phyloP scores from a whole-genome alignment of 805 yeast genomes.

The Monosporozyma aerobia region DNA sequence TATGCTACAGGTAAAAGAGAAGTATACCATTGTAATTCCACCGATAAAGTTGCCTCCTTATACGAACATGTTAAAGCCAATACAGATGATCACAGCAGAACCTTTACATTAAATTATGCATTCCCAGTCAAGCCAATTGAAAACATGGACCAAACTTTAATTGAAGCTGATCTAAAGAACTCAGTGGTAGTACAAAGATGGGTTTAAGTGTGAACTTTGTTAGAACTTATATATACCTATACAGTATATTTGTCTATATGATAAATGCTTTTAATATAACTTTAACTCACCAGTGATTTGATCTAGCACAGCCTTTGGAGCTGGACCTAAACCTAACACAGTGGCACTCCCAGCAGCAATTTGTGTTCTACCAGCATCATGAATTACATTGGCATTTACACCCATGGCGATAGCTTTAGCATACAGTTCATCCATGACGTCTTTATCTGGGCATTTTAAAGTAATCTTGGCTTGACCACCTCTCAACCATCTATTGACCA shows the following conservation, averaged over 20 bases:
- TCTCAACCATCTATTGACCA: slow-evolving; percentile 67
- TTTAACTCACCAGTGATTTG: slow-evolving; percentile 72
- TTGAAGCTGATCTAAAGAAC: slow-evolving; percentile 67
- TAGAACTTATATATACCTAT: not conserved
- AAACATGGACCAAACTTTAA: slow-evolving; percentile 47
- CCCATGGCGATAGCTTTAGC: slow-evolving; percentile 76
- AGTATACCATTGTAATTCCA: slow-evolving; percentile 52
- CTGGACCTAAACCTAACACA: slow-evolving; percentile 95
- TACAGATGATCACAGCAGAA: slow-evolving; percentile 35
- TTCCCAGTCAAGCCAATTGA: slow-evolving; percentile 74
- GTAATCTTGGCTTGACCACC: slow-evolving; percentile 93
- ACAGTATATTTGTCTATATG: not conserved
- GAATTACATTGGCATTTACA: slow-evolving; percentile 70
- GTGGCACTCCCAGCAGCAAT: slow-evolving; percentile 95
- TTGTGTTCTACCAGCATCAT: slow-evolving; percentile 96
- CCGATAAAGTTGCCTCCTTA: slow-evolving; percentile 54
- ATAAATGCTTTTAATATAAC: slow-evolving; percentile 39
- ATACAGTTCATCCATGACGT: slow-evolving; percentile 62
- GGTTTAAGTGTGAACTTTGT: slow-evolving; percentile 29
- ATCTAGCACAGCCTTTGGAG: slow-evolving; percentile 74
- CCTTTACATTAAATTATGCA: slow-evolving; percentile 63
- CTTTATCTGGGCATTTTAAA: slow-evolving; percentile 58
- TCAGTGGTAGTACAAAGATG: slow-evolving; percentile 90
- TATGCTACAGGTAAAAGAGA: slow-evolving; percentile 72
- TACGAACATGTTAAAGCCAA: slow-evolving; percentile 58